Percentiles rank a stretch among this genome's conserved stretches.
Conservation (phyloP, 805 yeast genomes). For the Yamadazyma phyllophila region DNA sequence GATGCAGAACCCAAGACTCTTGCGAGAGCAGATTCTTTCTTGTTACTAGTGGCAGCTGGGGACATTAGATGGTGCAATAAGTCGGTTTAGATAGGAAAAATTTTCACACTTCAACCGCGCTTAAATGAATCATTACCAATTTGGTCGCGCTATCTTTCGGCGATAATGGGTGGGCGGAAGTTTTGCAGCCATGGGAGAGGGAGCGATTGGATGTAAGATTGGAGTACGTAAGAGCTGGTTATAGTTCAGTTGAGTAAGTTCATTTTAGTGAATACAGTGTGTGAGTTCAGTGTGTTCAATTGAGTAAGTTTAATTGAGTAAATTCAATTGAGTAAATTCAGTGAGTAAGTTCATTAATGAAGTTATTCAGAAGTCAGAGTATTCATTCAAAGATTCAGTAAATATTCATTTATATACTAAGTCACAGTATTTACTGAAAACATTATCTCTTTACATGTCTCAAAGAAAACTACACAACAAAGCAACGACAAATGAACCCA, state of each 20-base stretch:
- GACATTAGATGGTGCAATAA: slow-evolving; percentile 24
- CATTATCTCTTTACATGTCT: no score
- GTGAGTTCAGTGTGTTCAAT: no score
- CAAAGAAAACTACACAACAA: not conserved
- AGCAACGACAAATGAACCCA: not conserved
- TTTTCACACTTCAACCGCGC: slow-evolving; percentile 13
- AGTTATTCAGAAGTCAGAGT: no score
- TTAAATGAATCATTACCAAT: slow-evolving; percentile 6
- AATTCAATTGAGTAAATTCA: no score
- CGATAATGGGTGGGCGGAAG: not conserved
- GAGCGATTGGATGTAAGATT: not conserved
- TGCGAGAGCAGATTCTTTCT: slow-evolving; percentile 84
- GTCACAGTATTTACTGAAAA: no score
- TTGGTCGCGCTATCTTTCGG: not conserved
- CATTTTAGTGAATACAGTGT: no score
- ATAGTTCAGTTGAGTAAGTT: no score
- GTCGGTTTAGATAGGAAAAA: slow-evolving; percentile 4
- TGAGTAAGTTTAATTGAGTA: no score
- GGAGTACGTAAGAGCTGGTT: no score
- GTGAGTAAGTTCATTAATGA: no score
- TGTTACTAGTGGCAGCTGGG: slow-evolving; percentile 36
- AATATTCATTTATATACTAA: no score
- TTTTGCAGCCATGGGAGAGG: not conserved
- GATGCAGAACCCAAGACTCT: slow-evolving; percentile 96
- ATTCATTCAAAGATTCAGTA: no score